Conservation (phyloP, 129 eudicot species). For the Ambrosia trifida region DNA sequence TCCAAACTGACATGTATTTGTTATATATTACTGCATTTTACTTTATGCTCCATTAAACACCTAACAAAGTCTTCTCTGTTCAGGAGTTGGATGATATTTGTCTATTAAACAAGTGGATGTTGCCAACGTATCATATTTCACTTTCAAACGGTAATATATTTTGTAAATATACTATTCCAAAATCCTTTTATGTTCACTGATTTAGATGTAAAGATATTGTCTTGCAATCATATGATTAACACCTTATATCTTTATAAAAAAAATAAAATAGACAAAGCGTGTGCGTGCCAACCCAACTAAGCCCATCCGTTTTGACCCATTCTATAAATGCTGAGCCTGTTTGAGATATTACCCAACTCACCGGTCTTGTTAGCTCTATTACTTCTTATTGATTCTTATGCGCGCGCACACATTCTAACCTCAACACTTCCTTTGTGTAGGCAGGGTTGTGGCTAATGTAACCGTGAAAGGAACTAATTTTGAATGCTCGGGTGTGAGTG, state of each 20-base stretch:
- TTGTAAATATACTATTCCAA: background rate
- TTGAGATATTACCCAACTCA: too few species aligned
- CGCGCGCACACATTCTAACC: slow-evolving; percentile 12
- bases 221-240: background rate
- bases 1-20: background rate
- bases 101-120: slow-evolving; percentile 48
- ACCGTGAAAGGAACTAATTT: slow-evolving; percentile 48
- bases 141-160: slow-evolving; percentile 40
- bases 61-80: slow-evolving; percentile 12
- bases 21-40: slow-evolving; percentile 2
- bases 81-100: slow-evolving; percentile 63
- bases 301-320: too few species aligned
- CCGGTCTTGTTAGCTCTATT: background rate
- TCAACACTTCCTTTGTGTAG: slow-evolving; percentile 23
- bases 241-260: too few species aligned
- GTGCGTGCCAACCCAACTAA: too few species aligned
- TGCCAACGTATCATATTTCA: slow-evolving; percentile 40
- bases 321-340: too few species aligned
- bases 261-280: too few species aligned
- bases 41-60: slow-evolving; percentile 2
- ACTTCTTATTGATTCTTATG: background rate
- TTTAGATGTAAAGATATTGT: background rate
- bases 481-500: slow-evolving; percentile 41
- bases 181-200: too few species aligned
- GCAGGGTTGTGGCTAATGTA: slow-evolving; percentile 44